A percentile compares a stretch with the other conserved stretches of the same genome.
These are phyloP conservation scores for Aspergillus ellipticus DNA, from an alignment of 495 filamentous ascomycete species.

Conservation along the genomic window DNA sequence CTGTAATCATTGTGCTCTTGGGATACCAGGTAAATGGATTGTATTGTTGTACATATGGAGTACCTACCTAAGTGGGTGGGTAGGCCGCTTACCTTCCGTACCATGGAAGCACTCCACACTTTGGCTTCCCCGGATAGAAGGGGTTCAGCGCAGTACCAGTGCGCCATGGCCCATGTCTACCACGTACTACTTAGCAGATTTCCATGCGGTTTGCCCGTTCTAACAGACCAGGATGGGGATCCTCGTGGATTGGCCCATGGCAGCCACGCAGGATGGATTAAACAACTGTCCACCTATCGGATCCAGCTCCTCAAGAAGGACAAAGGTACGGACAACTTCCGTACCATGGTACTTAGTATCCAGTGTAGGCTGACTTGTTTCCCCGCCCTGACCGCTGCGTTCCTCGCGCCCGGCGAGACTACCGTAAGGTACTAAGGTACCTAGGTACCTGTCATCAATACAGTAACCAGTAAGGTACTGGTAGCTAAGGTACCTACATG, in stretches of 20 bases:
- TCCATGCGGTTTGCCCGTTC: background rate
- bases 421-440: too few species aligned
- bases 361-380: background rate
- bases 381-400: background rate
- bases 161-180: background rate
- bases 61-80: background rate
- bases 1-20: background rate
- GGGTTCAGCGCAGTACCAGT: background rate
- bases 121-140: conserved; percentile 11
- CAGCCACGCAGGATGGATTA: background rate
- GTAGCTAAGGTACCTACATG: too few species aligned
- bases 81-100: background rate
- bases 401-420: background rate
- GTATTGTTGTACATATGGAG: too few species aligned
- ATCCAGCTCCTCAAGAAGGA: background rate
- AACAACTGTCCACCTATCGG: background rate
- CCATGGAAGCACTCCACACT: conserved; percentile 11
- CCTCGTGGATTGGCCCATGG: background rate
- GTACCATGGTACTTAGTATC: too few species aligned
- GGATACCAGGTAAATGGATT: too few species aligned
- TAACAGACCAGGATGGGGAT: background rate
- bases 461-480: too few species aligned
- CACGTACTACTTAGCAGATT: background rate
- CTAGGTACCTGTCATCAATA: too few species aligned
- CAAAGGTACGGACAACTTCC: background rate